phyloP scores from a whole-genome alignment of 2,329 filamentous ascomycete species.

The Microcyclospora pomicola region DNA sequence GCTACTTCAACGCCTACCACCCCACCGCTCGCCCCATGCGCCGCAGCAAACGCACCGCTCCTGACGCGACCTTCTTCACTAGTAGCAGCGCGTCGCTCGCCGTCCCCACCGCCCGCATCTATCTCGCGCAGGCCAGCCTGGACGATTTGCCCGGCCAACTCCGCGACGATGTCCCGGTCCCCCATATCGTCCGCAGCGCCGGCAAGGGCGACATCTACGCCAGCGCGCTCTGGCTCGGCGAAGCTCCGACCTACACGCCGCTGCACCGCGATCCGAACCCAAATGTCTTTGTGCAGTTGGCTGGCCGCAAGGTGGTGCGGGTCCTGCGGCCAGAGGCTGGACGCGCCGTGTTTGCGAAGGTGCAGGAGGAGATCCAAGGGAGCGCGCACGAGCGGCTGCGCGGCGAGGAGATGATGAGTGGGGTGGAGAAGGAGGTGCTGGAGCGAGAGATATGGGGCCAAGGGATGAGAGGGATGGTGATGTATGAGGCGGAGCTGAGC shows the following conservation, averaged over 20 bases:
- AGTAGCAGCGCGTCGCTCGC: constrained; percentile 18
- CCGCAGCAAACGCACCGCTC: constrained; percentile 4
- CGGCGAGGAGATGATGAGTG: constrained; percentile 84
- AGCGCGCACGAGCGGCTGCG: constrained; percentile 41
- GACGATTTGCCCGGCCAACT: constrained; percentile 51
- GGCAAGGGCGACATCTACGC: constrained; percentile 77
- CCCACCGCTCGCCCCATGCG: constrained; percentile 13
- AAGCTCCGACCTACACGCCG: constrained; percentile 76
- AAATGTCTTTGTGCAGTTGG: constrained; percentile 78
- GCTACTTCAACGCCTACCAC: constrained; percentile 18
- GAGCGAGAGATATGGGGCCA: constrained; percentile 57
- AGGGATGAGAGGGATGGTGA: constrained; percentile 1
- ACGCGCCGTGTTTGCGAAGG: constrained; percentile 45
- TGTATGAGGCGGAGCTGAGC: constrained; percentile 32
- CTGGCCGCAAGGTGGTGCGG: constrained; percentile 58
- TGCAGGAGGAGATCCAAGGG: constrained; percentile 29
- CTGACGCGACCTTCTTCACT: constrained; percentile 17
- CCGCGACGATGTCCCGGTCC: constrained; percentile 52
- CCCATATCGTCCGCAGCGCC: constrained; percentile 45
- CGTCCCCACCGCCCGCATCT: constrained; percentile 38
- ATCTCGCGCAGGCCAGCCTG: constrained; percentile 73
- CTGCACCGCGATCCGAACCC: constrained; percentile 88
- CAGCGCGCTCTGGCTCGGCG: constrained; percentile 77
- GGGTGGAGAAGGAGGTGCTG: constrained; percentile 52
- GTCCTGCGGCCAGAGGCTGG: constrained; percentile 54